phyloP scores from a whole-genome alignment of 805 yeast genomes.

The Yarrowia osloensis region DNA sequence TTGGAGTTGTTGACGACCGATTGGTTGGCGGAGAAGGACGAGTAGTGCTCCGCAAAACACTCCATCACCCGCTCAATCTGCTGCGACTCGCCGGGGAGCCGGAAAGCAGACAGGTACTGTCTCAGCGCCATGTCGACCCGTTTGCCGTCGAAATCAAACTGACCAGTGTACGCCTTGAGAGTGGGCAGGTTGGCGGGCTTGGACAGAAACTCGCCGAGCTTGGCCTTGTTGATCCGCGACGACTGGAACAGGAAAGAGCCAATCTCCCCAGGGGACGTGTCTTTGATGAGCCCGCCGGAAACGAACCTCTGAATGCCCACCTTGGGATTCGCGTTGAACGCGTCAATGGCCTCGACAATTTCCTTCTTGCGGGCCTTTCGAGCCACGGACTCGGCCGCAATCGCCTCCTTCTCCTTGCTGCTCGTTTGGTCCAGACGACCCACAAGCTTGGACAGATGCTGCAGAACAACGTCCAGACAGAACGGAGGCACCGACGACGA shows the following conservation, averaged over 20 bases:
- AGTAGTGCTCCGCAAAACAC: constrained; percentile 78
- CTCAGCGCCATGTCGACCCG: constrained; percentile 94
- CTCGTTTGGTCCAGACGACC: constrained; percentile 48
- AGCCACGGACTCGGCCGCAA: constrained; percentile 32
- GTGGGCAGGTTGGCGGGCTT: constrained; percentile 67
- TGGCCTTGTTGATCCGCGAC: constrained; percentile 80
- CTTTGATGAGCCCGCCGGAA: constrained; percentile 64
- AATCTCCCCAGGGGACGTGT: constrained; percentile 54
- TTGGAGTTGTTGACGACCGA: constrained; percentile 49
- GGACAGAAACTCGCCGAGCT: constrained; percentile 82
- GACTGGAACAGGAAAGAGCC: constrained; percentile 79
- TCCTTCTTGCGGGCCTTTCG: constrained; percentile 56
- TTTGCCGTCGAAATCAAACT: constrained; percentile 72
- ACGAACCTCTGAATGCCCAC: constrained; percentile 67
- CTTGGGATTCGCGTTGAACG: constrained; percentile 77
- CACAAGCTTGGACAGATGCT: constrained; percentile 64
- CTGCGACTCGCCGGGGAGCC: constrained; percentile 97
- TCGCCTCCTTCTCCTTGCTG: constrained; percentile 32
- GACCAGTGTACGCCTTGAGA: constrained; percentile 61
- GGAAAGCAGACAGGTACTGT: constrained; percentile 73
- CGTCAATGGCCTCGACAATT: constrained; percentile 71
- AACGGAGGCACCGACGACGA: constrained; percentile 90
- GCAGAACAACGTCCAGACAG: constrained; percentile 83
- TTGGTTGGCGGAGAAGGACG: constrained; percentile 41
- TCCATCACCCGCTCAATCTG: constrained; percentile 93